phyloP scores from a whole-genome alignment of 2,329 filamentous ascomycete species.

The Penicillium vulpinum region DNA sequence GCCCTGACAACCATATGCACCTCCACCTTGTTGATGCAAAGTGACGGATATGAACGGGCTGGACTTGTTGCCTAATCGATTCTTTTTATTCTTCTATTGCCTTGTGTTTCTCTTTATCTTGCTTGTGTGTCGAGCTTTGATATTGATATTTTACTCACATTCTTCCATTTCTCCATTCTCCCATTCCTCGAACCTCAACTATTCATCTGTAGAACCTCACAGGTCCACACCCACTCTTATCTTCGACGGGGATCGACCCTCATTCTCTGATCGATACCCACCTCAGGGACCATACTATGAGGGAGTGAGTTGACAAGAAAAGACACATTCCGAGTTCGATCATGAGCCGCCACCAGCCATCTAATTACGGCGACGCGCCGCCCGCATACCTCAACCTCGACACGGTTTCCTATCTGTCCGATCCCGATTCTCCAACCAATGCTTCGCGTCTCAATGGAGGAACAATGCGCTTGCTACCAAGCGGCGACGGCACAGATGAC shows the following conservation, averaged over 20 bases:
- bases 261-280: slow-evolving; percentile 1
- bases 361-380: slow-evolving; percentile 45
- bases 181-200: no score
- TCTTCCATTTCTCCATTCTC: slow-evolving; percentile 19
- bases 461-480: slow-evolving; percentile 49
- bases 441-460: slow-evolving; percentile 35
- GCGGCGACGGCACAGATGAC: slow-evolving; percentile 38
- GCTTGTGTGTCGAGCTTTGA: slow-evolving; percentile 1
- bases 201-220: slow-evolving; percentile 9
- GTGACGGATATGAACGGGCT: slow-evolving; percentile 16
- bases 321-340: slow-evolving; percentile 17
- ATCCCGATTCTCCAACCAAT: slow-evolving; percentile 30
- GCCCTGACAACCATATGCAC: slow-evolving; percentile 20
- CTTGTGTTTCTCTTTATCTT: neutral
- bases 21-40: slow-evolving; percentile 26
- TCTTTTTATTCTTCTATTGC: slow-evolving; percentile 1
- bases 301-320: slow-evolving; percentile 12
- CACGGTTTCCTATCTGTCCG: slow-evolving; percentile 31
- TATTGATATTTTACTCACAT: slow-evolving; percentile 3
- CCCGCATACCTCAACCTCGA: slow-evolving; percentile 42
- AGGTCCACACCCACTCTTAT: slow-evolving; percentile 5
- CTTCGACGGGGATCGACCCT: neutral
- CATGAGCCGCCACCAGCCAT: slow-evolving; percentile 34
- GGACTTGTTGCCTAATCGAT: slow-evolving; percentile 10
- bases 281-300: slow-evolving; percentile 16